These are phyloP conservation scores for Cynanchum wilfordii DNA, from an alignment of 257 asterid genomes.

Conservation along the genomic window DNA sequence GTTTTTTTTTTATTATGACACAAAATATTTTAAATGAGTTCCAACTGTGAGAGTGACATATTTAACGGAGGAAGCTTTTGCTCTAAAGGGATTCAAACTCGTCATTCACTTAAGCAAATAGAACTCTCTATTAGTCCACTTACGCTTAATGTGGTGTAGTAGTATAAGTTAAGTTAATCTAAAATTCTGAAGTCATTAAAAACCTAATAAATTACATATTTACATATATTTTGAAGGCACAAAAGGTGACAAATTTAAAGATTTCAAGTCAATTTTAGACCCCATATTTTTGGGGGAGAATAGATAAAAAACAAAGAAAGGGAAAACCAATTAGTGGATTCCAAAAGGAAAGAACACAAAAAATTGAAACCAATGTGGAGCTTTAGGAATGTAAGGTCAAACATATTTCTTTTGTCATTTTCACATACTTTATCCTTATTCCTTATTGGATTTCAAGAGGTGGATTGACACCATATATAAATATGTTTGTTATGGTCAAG, in stretches of 20 bases:
- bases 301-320: background rate
- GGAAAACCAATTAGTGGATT: background rate
- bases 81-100: no score
- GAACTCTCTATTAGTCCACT: no score
- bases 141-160: no score
- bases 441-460: background rate
- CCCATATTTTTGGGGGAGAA: background rate
- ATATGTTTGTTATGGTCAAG: background rate
- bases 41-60: no score
- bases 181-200: no score
- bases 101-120: no score
- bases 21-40: no score
- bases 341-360: background rate
- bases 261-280: background rate
- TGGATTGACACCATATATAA: background rate
- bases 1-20: no score
- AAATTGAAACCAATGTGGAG: background rate
- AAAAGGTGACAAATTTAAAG: slow-evolving; percentile 1
- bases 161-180: no score
- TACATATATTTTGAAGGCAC: no score
- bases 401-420: slow-evolving; percentile 15
- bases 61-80: no score
- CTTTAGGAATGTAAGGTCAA: slow-evolving; percentile 13
- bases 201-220: no score
- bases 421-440: slow-evolving; percentile 3